A percentile compares a stretch with the other conserved stretches of the same genome.
Evolutionary conservation across 106 monocot genomes (phyloP).

Genomic region (Cymbidium sinense): DNA sequence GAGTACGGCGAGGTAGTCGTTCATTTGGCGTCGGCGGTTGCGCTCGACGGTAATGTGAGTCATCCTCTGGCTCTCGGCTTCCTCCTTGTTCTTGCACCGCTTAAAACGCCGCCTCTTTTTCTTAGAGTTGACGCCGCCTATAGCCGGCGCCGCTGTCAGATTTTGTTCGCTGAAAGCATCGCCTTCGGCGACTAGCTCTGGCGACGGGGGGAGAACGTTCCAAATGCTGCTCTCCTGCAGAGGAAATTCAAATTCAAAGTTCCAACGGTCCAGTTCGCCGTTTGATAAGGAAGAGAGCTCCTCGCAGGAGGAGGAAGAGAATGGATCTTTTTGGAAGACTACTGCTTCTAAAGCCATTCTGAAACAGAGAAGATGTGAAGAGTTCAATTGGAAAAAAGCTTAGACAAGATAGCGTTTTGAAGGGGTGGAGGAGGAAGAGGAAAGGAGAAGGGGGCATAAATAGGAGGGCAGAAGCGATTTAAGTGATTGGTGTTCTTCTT

Average conservation of each 20-base stretch:
- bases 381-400: neutral
- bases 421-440: neutral
- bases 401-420: neutral
- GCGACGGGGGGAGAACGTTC: neutral
- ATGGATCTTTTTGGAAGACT: conserved; percentile 11
- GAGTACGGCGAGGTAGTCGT: conserved; percentile 42
- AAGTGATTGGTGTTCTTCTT: neutral
- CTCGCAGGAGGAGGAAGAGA: conserved; percentile 5
- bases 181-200: neutral
- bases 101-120: conserved; percentile 29
- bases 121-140: neutral
- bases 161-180: neutral
- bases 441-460: neutral
- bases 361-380: neutral
- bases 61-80: conserved; percentile 64
- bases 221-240: neutral
- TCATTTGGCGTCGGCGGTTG: conserved; percentile 55
- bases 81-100: conserved; percentile 52
- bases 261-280: neutral
- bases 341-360: conserved; percentile 22
- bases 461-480: neutral
- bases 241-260: conserved; percentile 1
- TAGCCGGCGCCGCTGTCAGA: neutral
- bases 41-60: conserved; percentile 64
- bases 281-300: neutral